Evolutionary conservation across 108 stramenopile species (phyloP).

Genomic region (Skeletonema marinoi): DNA sequence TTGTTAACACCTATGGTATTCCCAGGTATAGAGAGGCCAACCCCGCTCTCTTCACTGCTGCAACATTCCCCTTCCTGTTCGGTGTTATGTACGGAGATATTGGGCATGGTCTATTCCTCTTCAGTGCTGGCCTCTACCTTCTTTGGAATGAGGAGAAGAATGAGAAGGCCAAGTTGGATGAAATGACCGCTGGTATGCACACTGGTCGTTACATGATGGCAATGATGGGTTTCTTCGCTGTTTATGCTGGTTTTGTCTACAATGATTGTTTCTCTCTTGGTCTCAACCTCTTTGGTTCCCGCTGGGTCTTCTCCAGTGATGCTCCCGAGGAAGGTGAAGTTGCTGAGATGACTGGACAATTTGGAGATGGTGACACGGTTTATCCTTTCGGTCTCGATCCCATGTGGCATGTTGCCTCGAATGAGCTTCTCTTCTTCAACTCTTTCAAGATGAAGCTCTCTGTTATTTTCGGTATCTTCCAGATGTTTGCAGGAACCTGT

Average conservation of each 20-base stretch:
- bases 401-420: constrained; percentile 94
- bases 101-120: constrained; percentile 93
- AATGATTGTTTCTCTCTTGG: constrained; percentile 98
- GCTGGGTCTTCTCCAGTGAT: constrained; percentile 78
- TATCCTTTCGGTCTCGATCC: constrained; percentile 99
- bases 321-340: constrained; percentile 75
- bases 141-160: constrained; percentile 81
- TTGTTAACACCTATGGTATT: constrained; percentile 99
- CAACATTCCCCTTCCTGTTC: constrained; percentile 98
- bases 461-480: constrained; percentile 96
- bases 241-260: constrained; percentile 98
- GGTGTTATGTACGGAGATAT: constrained; percentile 99
- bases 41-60: constrained; percentile 97
- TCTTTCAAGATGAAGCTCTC: constrained; percentile 99
- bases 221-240: constrained; percentile 97
- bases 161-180: constrained; percentile 80
- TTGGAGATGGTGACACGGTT: constrained; percentile 82
- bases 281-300: constrained; percentile 91
- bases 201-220: constrained; percentile 94
- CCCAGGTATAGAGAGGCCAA: constrained; percentile 98
- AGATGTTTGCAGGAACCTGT: constrained; percentile 96
- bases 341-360: constrained; percentile 62
- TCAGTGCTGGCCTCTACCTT: constrained; percentile 80
- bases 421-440: constrained; percentile 98
- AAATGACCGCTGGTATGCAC: constrained; percentile 87